These are phyloP conservation scores for Tricholoma sp. DNA, from an alignment of 768 basidiomycete genomes.

Conservation along the genomic window DNA sequence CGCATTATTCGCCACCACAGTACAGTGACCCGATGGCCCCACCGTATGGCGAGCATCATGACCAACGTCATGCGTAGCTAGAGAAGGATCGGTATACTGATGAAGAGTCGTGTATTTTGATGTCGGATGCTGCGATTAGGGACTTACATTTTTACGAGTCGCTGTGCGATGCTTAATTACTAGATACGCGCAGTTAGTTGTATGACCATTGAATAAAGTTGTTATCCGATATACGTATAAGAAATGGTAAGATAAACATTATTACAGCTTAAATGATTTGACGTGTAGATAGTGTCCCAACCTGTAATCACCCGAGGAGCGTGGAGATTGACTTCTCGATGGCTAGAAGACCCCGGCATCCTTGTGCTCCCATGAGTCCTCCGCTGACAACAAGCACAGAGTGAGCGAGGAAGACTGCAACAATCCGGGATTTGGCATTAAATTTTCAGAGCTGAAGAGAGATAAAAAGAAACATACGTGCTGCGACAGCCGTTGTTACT, in stretches of 20 bases:
- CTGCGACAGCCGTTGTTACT: slow-evolving; percentile 30
- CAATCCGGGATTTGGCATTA: not conserved
- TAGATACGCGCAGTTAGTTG: slow-evolving; percentile 4
- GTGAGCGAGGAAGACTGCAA: slow-evolving; percentile 42
- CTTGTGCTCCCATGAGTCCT: slow-evolving; percentile 37
- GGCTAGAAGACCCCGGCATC: slow-evolving; percentile 40
- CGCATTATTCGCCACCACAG: not conserved
- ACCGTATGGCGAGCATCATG: not conserved
- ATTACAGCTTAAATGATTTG: not conserved
- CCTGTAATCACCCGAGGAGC: not conserved
- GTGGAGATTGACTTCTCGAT: slow-evolving; percentile 33
- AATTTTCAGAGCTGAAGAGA: not conserved
- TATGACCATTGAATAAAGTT: slow-evolving; percentile 2
- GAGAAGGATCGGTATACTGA: not conserved
- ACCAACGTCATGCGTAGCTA: not conserved
- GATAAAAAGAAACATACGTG: slow-evolving; percentile 22
- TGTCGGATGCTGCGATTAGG: not conserved
- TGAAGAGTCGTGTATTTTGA: not conserved
- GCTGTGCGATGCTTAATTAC: slow-evolving; percentile 14
- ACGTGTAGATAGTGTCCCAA: no score
- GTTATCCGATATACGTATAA: not conserved
- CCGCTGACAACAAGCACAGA: slow-evolving; percentile 42
- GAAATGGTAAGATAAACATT: not conserved
- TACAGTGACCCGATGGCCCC: not conserved
- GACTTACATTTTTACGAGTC: slow-evolving; percentile 2